Percentiles rank a stretch among this genome's conserved stretches.
Evolutionary conservation across 331 rosid genomes (phyloP).

Genomic region (Malus hybrid): DNA sequence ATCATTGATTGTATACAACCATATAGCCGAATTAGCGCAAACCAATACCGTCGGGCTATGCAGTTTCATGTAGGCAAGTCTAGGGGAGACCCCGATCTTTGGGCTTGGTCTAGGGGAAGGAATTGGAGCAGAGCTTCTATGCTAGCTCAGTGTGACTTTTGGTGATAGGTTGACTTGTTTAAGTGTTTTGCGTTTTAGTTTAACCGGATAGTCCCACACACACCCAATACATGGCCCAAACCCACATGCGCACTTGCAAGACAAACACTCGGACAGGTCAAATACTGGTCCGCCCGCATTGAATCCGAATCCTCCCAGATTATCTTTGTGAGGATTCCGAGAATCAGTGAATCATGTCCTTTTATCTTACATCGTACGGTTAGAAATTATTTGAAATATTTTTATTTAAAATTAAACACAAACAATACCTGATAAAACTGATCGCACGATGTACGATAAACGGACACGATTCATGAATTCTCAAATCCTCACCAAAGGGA

Average conservation of each 20-base stretch:
- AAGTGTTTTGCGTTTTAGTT: slow-evolving; percentile 47
- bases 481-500: too few species aligned
- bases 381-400: too few species aligned
- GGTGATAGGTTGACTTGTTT: slow-evolving; percentile 63
- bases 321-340: too few species aligned
- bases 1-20: too few species aligned
- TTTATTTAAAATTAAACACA: too few species aligned
- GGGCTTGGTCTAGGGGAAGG: slow-evolving; percentile 76
- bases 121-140: slow-evolving; percentile 23
- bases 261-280: slow-evolving; percentile 33
- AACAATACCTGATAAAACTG: too few species aligned
- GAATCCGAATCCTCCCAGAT: not conserved
- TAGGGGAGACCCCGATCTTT: slow-evolving; percentile 51
- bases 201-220: slow-evolving; percentile 48
- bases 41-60: slow-evolving; percentile 39
- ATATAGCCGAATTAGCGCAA: rapidly evolving
- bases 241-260: slow-evolving; percentile 56
- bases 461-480: too few species aligned
- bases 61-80: slow-evolving; percentile 55
- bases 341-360: too few species aligned
- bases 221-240: slow-evolving; percentile 62
- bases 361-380: too few species aligned
- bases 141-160: slow-evolving; percentile 12
- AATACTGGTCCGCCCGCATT: slow-evolving; percentile 7
- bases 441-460: too few species aligned